These are phyloP conservation scores for Cladosporium cucumerinum DNA, from an alignment of 2,329 filamentous ascomycete species.

Conservation along the genomic window DNA sequence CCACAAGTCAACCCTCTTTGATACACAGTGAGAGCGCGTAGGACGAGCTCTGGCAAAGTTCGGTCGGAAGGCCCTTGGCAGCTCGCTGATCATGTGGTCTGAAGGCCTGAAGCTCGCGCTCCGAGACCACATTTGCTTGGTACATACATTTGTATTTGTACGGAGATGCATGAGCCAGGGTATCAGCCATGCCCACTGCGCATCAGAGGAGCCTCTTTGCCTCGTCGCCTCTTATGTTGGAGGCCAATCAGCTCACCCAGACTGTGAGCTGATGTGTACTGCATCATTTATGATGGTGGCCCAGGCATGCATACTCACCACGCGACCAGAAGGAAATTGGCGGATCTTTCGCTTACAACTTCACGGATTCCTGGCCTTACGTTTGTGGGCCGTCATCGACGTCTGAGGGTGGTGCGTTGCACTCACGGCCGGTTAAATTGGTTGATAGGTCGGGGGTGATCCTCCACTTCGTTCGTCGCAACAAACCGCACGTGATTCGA, in stretches of 20 bases:
- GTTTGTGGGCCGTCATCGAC: background rate
- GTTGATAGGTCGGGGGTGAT: slow-evolving; percentile 5
- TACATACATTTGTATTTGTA: background rate
- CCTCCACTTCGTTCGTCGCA: slow-evolving; percentile 12
- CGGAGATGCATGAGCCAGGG: background rate
- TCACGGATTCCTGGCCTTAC: background rate
- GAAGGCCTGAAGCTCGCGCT: background rate
- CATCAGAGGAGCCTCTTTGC: background rate
- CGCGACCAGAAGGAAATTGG: background rate
- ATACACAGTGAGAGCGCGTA: background rate
- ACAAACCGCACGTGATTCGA: slow-evolving; percentile 13
- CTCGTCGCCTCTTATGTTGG: background rate
- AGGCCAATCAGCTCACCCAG: background rate
- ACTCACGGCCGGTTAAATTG: slow-evolving; percentile 10
- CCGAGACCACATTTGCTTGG: background rate
- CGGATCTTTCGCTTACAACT: background rate
- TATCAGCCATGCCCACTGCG: background rate
- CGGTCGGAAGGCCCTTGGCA: slow-evolving; percentile 1
- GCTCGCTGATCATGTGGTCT: slow-evolving; percentile 9
- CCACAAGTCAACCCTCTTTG: background rate
- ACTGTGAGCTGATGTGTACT: background rate
- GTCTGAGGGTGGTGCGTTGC: background rate
- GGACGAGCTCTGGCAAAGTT: slow-evolving; percentile 1
- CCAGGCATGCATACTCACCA: background rate
- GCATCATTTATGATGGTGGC: background rate